Conservation (phyloP, 2,329 filamentous ascomycete genomes). For the Gnomoniopsis smithogilvyi region DNA sequence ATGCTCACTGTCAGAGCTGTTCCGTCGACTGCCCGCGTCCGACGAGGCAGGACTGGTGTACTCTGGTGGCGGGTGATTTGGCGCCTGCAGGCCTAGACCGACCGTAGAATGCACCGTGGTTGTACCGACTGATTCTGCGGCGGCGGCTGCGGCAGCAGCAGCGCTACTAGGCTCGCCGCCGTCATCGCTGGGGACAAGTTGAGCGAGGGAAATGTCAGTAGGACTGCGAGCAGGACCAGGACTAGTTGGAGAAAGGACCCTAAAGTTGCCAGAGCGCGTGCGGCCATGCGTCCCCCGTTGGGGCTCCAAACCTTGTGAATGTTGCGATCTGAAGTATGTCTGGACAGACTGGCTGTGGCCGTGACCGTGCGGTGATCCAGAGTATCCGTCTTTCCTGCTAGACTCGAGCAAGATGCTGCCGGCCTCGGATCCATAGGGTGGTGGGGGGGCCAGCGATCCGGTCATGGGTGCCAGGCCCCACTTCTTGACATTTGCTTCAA, state of each 20-base stretch:
- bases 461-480: slow-evolving; percentile 97
- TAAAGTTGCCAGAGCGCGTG: slow-evolving; percentile 71
- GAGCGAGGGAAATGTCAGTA: slow-evolving; percentile 92
- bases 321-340: slow-evolving; percentile 34
- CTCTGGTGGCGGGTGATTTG: slow-evolving; percentile 64
- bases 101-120: slow-evolving; percentile 33
- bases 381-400: slow-evolving; percentile 62
- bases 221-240: slow-evolving; percentile 87
- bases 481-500: slow-evolving; percentile 99
- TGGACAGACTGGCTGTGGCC: slow-evolving; percentile 47
- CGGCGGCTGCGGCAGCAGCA: slow-evolving; percentile 26
- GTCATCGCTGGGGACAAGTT: slow-evolving; percentile 69
- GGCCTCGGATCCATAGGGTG: slow-evolving; percentile 94
- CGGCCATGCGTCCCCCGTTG: slow-evolving; percentile 58
- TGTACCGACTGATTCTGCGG: slow-evolving; percentile 29
- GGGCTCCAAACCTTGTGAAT: slow-evolving; percentile 44
- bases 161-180: slow-evolving; percentile 66
- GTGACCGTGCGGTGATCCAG: slow-evolving; percentile 32
- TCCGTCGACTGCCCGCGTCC: slow-evolving; percentile 52
- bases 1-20: slow-evolving; percentile 55
- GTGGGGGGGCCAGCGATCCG: slow-evolving; percentile 88
- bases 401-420: slow-evolving; percentile 93
- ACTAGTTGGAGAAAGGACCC: slow-evolving; percentile 73
- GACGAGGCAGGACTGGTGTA: slow-evolving; percentile 66
- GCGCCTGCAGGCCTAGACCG: slow-evolving; percentile 50